Conservation (phyloP, 176 grass and related monocot species). For the Chrysopogon serrulatus region DNA sequence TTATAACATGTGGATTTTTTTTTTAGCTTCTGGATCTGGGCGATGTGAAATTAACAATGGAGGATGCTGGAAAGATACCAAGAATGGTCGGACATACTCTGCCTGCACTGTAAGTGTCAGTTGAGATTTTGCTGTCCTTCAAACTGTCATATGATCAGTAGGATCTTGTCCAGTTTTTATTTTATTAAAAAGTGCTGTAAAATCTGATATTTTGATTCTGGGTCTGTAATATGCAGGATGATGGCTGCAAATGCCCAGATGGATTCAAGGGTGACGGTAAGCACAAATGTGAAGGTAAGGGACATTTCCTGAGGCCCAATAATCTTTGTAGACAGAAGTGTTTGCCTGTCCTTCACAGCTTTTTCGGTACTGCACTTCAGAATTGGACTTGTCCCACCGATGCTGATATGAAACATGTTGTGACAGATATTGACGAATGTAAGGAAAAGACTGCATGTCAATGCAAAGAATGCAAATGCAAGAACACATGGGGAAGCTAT, state of each 20-base stretch:
- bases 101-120: constrained; percentile 74
- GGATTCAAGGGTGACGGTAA: constrained; percentile 84
- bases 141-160: not conserved
- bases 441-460: constrained; percentile 79
- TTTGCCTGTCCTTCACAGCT: not conserved
- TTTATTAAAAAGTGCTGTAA: not conserved
- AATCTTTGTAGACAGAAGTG: not conserved
- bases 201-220: constrained; percentile 13
- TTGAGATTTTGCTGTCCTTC: not conserved
- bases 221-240: constrained; percentile 45
- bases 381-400: not conserved
- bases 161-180: not conserved
- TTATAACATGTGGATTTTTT: not conserved
- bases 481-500: constrained; percentile 94
- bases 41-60: constrained; percentile 90
- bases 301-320: not conserved
- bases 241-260: constrained; percentile 79
- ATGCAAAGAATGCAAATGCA: constrained; percentile 87
- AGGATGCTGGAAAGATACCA: constrained; percentile 90
- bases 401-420: constrained; percentile 18
- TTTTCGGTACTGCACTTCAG: not conserved
- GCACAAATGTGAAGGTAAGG: constrained; percentile 81
- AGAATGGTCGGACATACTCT: constrained; percentile 55
- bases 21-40: constrained; percentile 76
- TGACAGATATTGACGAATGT: constrained; percentile 93